Evolutionary conservation across 2,329 filamentous ascomycete genomes (phyloP), one percentile per base, ranked within the genome.

Genomic region (Alternaria sp.): DNA sequence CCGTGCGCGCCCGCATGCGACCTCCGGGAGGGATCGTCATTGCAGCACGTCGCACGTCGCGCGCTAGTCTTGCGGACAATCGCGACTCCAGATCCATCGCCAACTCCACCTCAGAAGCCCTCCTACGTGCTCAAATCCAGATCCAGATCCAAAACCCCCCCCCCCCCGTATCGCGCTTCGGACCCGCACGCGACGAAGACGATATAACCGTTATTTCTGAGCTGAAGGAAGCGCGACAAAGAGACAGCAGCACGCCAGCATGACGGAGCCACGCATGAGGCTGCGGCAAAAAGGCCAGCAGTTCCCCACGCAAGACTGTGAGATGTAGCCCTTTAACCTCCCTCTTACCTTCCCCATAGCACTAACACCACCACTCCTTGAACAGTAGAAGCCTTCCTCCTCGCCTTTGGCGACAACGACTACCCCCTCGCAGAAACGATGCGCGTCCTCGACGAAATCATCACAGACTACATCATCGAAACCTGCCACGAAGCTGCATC

Each of bases 381-480:
- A 30, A 30, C 28, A 92, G 91, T 94, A 53, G 85, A 88, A 66
- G 86, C 89, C 69, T 87, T 94, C 61, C 89, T 95, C 75, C 91
- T 89, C 78, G 91, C 90, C 61, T 91, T 92, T 76, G 93, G 93
- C 76, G 93, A 96, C 79, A 87, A 90, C 57, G 84, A 86, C 59
- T 85, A 90, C 56, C 92, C 93, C 1, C 89, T 98, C 26, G 89
- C 91, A 18, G 88, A 93, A 75, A 97, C 94, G 9, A 86, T 97
- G 61, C 89, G 91, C 63, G 87, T 94, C 52, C 89, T 98, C 51
- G 95, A 98, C 83, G 94, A 97, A 81, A 94, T 98, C 70, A 88
- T 97, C 62, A 97, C 94, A 64, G 95, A 98, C 73, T 80, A 96
- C 83, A 92, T 98, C 77, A 93, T 96, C 76, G 93, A 95, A 78